Base-by-base conservation (phyloP, 2,329 filamentous ascomycete species). In the Dichotomopilus funicola region DNA sequence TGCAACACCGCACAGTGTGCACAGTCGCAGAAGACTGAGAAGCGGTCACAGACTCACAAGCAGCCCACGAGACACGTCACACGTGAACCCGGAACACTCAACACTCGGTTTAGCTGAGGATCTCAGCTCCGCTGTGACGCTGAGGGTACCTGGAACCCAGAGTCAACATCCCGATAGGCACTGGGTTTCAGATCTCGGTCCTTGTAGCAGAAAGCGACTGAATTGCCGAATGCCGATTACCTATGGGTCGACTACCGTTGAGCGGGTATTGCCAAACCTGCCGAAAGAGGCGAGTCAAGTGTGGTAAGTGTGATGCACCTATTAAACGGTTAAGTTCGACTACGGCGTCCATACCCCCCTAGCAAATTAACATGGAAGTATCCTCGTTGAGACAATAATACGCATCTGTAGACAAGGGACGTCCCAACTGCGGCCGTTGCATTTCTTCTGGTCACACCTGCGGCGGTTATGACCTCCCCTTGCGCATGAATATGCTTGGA, bases 231-330 rank as follows among this genome's bases (percentile, higher is more conserved):
- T 27, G 19, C 19, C 9, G 11, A 45, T n/a, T 31, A 6, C 38
- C 49, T 27, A 53, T 53, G 51, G 51, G 51, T 6, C 51, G 51
- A n/a, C 51, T 35, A 35, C 51, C 51, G n/a, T 41, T n/a, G 6
- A 47, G 43, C 35, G 51, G 44, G n/a, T 47, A 53, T 36, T 53
- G 51, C 51, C 51, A 47, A 19, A 53, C 51, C 11, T 53, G 51
- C 31, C 43, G 51, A 11, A 47, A n/a, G 43, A 53, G 51, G 31
- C 43, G 51, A 6, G 43, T 53, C 43, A 53, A 53, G 36, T 53
- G 51, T 34, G 51, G 51, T 47, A 7, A 53, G 50, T 46, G 19
- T 27, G 19, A 3, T 27, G 19, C 19, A 27, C 19, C 19, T 27
- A 27, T 27, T 27, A 27, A 27, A 27, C 19, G 19, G 19, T 27